Conservation (phyloP, 164 flowering plant species). For the Piper betle region DNA sequence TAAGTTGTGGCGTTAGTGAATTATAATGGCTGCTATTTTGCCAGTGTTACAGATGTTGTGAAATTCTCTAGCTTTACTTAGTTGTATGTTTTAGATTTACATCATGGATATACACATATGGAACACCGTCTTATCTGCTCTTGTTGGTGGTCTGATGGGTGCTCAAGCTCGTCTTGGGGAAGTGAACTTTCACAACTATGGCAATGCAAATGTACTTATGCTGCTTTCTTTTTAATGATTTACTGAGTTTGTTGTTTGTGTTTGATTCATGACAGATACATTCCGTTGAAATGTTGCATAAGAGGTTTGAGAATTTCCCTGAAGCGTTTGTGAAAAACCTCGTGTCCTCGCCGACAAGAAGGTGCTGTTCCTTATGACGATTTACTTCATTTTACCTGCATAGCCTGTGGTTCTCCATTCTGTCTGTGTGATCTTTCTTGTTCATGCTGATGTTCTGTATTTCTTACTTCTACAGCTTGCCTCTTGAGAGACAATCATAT, state of each 20-base stretch:
- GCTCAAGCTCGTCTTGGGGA: conserved; percentile 92
- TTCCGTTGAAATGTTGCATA: conserved; percentile 91
- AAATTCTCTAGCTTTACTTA: neutral
- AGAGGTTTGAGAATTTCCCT: conserved; percentile 95
- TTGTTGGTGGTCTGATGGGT: conserved; percentile 93
- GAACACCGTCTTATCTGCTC: conserved; percentile 89
- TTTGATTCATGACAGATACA: conserved; percentile 50
- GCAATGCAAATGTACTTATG: neutral
- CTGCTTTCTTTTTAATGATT: neutral
- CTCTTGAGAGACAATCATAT: conserved; percentile 29
- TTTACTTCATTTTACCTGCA: neutral
- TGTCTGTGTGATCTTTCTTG: neutral
- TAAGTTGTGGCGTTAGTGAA: conserved; percentile 27
- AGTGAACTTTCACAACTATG: conserved; percentile 28
- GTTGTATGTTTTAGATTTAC: conserved; percentile 48
- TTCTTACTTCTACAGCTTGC: conserved; percentile 33
- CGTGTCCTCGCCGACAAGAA: conserved; percentile 46
- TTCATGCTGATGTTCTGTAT: neutral
- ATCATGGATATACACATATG: conserved; percentile 89
- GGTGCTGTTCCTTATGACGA: conserved; percentile 20
- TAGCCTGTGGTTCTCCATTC: neutral
- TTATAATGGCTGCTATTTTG: neutral
- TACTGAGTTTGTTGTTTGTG: neutral
- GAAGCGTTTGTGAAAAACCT: conserved; percentile 88
- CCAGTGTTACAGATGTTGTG: too few relatives aligned